Percentiles rank a stretch among this genome's conserved stretches.
Conservation (phyloP, 129 eudicot genomes). For the Chrysanthemum seticuspe region DNA sequence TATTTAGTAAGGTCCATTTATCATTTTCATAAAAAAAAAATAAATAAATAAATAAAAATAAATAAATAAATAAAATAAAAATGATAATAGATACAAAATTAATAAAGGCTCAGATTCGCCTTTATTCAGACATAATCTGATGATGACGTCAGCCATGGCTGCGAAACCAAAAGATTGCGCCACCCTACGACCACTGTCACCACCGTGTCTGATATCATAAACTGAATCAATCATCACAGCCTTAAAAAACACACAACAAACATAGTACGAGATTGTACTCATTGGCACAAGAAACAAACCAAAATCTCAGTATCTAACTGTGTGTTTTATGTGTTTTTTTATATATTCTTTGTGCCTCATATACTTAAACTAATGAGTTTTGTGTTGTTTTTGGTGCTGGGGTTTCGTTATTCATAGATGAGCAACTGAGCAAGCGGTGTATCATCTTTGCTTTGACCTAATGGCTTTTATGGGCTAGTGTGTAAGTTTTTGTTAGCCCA, state of each 20-base stretch:
- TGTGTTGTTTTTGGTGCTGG: background rate
- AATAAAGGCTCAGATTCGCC: no score
- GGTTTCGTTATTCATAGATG: background rate
- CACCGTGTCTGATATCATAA: conserved; percentile 22
- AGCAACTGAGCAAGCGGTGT: no score
- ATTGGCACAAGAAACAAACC: conserved; percentile 15
- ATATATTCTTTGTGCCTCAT: conserved; percentile 23
- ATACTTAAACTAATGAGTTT: conserved; percentile 27
- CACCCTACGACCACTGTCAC: conserved; percentile 27
- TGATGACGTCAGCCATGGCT: conserved; percentile 18
- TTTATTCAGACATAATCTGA: no score
- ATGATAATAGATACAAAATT: no score
- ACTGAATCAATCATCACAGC: conserved; percentile 32
- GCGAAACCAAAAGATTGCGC: conserved; percentile 29
- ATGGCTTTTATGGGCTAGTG: background rate
- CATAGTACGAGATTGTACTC: conserved; percentile 20
- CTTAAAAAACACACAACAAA: conserved; percentile 17
- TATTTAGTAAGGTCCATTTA: no score
- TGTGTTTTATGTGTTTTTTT: no score
- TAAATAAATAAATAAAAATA: no score
- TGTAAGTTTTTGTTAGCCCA: no score
- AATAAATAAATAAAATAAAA: no score
- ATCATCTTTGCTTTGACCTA: conserved; percentile 18
- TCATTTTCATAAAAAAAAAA: no score
- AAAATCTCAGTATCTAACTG: no score